Percentiles rank a stretch among this genome's conserved stretches.
Evolutionary conservation across 805 yeast species (phyloP).

Genomic region (Lachancea waltii): DNA sequence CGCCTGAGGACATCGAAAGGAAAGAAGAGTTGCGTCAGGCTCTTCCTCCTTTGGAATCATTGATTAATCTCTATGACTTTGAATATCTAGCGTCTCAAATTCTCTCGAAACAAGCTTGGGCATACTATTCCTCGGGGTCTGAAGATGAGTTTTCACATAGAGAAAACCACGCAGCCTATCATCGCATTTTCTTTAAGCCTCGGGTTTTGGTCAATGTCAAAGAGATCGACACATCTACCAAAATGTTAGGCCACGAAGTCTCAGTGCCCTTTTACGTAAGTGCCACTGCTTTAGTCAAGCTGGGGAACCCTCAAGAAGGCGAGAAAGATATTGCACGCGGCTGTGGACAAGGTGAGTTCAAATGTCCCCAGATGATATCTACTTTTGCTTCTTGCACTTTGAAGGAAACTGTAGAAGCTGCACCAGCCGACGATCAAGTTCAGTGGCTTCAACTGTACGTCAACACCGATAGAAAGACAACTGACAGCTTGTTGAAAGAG

Average conservation of each 20-base stretch:
- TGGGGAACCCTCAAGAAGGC: conserved; percentile 85
- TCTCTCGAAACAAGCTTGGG: conserved; percentile 79
- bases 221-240: conserved; percentile 61
- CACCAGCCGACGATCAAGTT: conserved; percentile 51
- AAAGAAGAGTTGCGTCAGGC: conserved; percentile 32
- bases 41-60: conserved; percentile 63
- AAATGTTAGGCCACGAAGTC: conserved; percentile 65
- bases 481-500: conserved; percentile 54
- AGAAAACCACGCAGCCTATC: conserved; percentile 87
- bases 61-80: conserved; percentile 78
- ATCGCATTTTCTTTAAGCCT: conserved; percentile 83
- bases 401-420: conserved; percentile 75
- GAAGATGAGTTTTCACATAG: conserved; percentile 89
- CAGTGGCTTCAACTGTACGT: conserved; percentile 91
- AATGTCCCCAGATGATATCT: conserved; percentile 77
- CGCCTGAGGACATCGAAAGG: conserved; percentile 25
- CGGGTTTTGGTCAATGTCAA: conserved; percentile 73
- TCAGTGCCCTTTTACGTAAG: conserved; percentile 80
- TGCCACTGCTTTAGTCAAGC: conserved; percentile 87
- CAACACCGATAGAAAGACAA: conserved; percentile 63
- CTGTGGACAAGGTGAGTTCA: conserved; percentile 61
- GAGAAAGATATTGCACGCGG: conserved; percentile 80
- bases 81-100: conserved; percentile 79
- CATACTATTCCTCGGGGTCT: conserved; percentile 84
- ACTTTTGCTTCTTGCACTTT: conserved; percentile 84